These are phyloP conservation scores for Neonectria sp. DNA, from an alignment of 2,329 filamentous ascomycete genomes.

Conservation along the genomic window DNA sequence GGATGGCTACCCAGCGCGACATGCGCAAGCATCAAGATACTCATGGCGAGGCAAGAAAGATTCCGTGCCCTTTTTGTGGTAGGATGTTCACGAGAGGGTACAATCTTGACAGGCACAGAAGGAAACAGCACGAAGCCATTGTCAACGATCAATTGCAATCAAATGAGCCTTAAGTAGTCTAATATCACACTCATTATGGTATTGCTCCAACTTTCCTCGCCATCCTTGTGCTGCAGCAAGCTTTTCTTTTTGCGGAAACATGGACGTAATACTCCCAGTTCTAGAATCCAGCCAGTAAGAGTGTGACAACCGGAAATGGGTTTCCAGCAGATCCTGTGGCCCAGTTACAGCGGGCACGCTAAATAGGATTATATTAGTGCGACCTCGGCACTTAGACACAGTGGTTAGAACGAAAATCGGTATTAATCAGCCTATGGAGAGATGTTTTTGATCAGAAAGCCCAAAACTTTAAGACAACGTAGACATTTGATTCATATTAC, in stretches of 20 bases:
- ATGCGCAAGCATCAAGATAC: constrained; percentile 33
- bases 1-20: constrained; percentile 31
- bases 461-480: neutral
- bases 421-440: neutral
- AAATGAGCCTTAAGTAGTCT: neutral
- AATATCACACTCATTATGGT: neutral
- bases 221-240: neutral
- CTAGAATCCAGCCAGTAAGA: neutral
- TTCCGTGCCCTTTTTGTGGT: constrained; percentile 4
- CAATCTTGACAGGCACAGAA: constrained; percentile 15
- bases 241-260: neutral
- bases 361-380: too few species aligned
- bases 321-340: neutral
- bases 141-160: too few species aligned
- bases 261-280: neutral
- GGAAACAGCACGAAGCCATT: neutral
- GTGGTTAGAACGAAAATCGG: neutral
- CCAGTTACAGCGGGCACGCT: neutral
- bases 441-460: neutral
- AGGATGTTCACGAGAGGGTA: constrained; percentile 8
- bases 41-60: constrained; percentile 17
- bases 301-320: neutral
- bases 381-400: neutral
- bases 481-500: neutral
- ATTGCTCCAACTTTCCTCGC: neutral